A percentile compares a stretch with the other conserved stretches of the same genome.
Evolutionary conservation across 306 rosid genomes (phyloP).

Genomic region (Acacia crassicarpa): DNA sequence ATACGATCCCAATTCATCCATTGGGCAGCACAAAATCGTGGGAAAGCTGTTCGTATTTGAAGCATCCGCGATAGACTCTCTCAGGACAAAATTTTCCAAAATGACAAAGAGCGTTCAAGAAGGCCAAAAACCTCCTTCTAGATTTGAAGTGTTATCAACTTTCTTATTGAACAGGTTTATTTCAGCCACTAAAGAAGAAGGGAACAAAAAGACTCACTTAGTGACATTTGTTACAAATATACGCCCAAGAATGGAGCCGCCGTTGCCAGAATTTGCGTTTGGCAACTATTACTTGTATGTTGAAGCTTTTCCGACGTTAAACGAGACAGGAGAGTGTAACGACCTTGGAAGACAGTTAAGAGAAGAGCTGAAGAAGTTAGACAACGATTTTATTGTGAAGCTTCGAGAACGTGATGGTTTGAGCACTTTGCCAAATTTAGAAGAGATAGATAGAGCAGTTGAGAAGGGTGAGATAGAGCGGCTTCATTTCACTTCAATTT

Average conservation of each 20-base stretch:
- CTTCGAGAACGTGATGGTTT: not conserved
- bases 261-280: conserved; percentile 27
- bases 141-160: conserved; percentile 41
- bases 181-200: conserved; percentile 12
- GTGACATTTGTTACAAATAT: conserved; percentile 37
- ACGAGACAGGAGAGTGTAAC: not conserved
- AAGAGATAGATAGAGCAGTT: not conserved
- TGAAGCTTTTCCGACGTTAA: not conserved
- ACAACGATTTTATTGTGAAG: not conserved
- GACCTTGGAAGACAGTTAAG: not conserved
- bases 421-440: not conserved
- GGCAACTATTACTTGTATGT: conserved; percentile 25
- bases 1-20: not conserved
- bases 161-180: conserved; percentile 49
- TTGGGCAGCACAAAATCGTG: conserved; percentile 9
- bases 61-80: conserved; percentile 35
- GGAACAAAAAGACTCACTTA: not conserved
- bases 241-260: conserved; percentile 39
- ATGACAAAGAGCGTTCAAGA: not conserved
- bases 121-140: conserved; percentile 32
- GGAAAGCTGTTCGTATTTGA: conserved; percentile 46
- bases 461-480: conserved; percentile 11
- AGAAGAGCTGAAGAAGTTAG: not conserved
- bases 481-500: conserved; percentile 24
- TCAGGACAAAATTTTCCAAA: conserved; percentile 28